Conservation (phyloP, 2,329 filamentous ascomycete genomes). For the Fusarium miscanthi region DNA sequence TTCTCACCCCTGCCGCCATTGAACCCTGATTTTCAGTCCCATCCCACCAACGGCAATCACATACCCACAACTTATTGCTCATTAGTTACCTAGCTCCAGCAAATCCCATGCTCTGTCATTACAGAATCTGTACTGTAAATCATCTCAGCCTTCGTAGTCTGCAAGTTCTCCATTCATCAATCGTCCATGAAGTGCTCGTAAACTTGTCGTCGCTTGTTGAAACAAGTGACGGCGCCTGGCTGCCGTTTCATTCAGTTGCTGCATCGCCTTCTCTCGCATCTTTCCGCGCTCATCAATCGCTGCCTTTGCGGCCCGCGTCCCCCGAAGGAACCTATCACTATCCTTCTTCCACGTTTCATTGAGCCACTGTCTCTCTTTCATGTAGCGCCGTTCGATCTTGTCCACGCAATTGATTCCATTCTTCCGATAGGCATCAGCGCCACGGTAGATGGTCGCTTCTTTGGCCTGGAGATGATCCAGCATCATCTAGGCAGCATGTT, state of each 20-base stretch:
- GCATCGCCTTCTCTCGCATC: slow-evolving; percentile 3
- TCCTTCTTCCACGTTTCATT: slow-evolving; percentile 35
- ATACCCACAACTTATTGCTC: background rate
- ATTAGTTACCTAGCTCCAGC: slow-evolving; percentile 5
- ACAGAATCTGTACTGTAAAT: background rate
- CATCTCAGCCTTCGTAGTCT: background rate
- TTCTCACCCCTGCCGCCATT: slow-evolving; percentile 21
- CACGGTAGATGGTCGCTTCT: slow-evolving; percentile 31
- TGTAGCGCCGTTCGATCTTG: slow-evolving; percentile 38
- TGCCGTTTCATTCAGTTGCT: slow-evolving; percentile 20
- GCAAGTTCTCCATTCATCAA: slow-evolving; percentile 17
- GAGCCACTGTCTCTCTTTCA: slow-evolving; percentile 33
- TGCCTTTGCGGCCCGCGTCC: slow-evolving; percentile 8
- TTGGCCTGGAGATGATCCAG: slow-evolving; percentile 39
- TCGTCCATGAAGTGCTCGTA: slow-evolving; percentile 38
- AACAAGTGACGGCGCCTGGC: slow-evolving; percentile 31
- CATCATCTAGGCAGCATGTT: slow-evolving; percentile 39
- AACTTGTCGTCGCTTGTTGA: slow-evolving; percentile 28
- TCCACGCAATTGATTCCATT: slow-evolving; percentile 36
- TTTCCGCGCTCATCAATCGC: slow-evolving; percentile 15
- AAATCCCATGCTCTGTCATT: background rate
- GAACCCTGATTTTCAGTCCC: slow-evolving; percentile 34
- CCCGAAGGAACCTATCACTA: slow-evolving; percentile 25
- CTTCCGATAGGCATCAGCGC: slow-evolving; percentile 39
- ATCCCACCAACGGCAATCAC: background rate